Evolutionary conservation across 305 asterid species (phyloP).

Genomic region (Fraxinus latifolia): DNA sequence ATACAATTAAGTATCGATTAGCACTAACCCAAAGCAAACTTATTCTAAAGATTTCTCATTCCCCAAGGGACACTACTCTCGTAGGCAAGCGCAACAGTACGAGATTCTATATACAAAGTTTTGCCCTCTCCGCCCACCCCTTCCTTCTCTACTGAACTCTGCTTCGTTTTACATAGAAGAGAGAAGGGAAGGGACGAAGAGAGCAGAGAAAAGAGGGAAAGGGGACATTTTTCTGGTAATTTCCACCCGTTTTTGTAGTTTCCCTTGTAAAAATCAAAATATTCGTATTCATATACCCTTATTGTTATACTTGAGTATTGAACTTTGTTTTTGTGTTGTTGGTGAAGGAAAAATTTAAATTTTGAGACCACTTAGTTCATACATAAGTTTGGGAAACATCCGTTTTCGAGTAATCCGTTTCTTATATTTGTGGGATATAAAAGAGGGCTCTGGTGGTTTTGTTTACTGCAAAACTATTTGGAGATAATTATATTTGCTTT

Average conservation of each 20-base stretch:
- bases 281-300: slow-evolving; percentile 9
- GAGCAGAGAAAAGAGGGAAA: not conserved
- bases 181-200: not conserved
- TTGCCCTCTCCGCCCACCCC: not conserved
- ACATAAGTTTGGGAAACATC: not conserved
- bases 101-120: not conserved
- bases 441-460: not conserved
- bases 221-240: slow-evolving; percentile 13
- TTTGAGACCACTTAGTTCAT: not conserved
- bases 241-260: slow-evolving; percentile 19
- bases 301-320: not conserved
- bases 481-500: not conserved
- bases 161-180: not conserved
- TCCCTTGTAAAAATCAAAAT: not conserved
- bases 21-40: not conserved
- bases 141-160: slow-evolving; percentile 23
- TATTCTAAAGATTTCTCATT: not conserved
- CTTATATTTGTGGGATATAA: not conserved
- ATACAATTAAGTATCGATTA: not conserved
- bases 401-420: not conserved
- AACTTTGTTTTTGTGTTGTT: not conserved
- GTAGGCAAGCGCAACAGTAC: not conserved
- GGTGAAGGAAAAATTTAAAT: slow-evolving; percentile 1
- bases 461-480: not conserved
- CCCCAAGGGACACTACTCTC: not conserved